Conservation (phyloP, 1,139 yeast species). For the Starmera stellimalicola region DNA sequence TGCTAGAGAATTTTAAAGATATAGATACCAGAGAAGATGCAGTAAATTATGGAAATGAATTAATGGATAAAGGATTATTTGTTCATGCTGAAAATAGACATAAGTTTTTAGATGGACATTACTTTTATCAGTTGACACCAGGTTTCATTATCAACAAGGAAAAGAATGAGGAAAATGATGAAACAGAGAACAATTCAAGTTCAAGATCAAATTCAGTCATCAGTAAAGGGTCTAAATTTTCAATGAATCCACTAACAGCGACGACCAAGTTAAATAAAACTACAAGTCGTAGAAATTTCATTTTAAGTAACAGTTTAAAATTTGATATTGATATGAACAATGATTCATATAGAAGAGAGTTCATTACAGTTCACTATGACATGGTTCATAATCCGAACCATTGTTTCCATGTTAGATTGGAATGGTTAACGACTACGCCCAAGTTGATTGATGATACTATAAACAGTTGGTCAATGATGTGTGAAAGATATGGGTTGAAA, state of each 20-base stretch:
- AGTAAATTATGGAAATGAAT: slow-evolving; percentile 60
- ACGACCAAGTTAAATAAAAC: slow-evolving; percentile 7
- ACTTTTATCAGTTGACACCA: slow-evolving; percentile 66
- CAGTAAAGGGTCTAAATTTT: slow-evolving; percentile 8
- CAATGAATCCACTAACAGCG: slow-evolving; percentile 11
- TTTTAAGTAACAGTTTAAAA: slow-evolving; percentile 40
- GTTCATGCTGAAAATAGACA: slow-evolving; percentile 78
- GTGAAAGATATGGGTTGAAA: slow-evolving; percentile 78
- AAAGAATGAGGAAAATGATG: background rate
- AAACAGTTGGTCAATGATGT: slow-evolving; percentile 68
- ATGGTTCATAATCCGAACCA: slow-evolving; percentile 91
- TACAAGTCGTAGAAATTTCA: slow-evolving; percentile 14
- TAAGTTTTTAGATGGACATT: slow-evolving; percentile 84
- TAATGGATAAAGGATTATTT: slow-evolving; percentile 67
- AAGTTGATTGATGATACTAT: slow-evolving; percentile 85
- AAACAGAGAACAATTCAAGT: slow-evolving; percentile 1
- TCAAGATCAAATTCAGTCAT: slow-evolving; percentile 8
- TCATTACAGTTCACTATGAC: slow-evolving; percentile 80
- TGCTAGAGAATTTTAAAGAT: slow-evolving; percentile 68
- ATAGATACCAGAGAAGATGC: slow-evolving; percentile 80
- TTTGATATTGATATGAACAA: slow-evolving; percentile 70
- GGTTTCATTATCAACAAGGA: slow-evolving; percentile 30
- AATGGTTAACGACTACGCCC: slow-evolving; percentile 90
- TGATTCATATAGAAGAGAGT: slow-evolving; percentile 70
- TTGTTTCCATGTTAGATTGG: slow-evolving; percentile 83